Evolutionary conservation across 345 rosid genomes (phyloP), one percentile per base, ranked within the genome.

Genomic region (Sonneratia caseolaris): DNA sequence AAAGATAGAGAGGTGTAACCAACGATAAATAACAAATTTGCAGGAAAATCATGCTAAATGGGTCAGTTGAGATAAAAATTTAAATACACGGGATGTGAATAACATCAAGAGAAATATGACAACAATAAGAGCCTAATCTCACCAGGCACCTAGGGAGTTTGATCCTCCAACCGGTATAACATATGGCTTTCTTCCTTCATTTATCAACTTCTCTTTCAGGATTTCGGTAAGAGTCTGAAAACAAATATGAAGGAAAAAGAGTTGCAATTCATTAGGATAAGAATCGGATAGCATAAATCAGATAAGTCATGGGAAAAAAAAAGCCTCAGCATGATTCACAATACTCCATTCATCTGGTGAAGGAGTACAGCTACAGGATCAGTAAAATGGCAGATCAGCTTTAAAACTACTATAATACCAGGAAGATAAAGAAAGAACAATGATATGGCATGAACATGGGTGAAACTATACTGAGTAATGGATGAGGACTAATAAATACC

Each of bases 121-220:
- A 40, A 7, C 49, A 37, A 45, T 69, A 48, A 55, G 0, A 66
- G 32, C 51, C 72, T 36, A 74, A 68, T 79, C 89, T 89, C 84
- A 94, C 97, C 98, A 94, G 68, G 98, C 88, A 77, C 98, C 98
- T 66, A 94, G 36, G 37, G 96, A 86, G 83, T 91, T 90, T 37
- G 98, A 94, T 77, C 98, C 98, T 55, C 97, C 98, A 56, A 88
- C 97, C 6, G 98, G 98, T 74, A 91, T 87, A 66, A 91, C 92
- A 82, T 94, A 91, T 3, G 98, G 98, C 67, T 81, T 94, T 76
- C 83, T 84, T 24, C 97, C 97, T 88, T 90, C 87, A 14, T 83
- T 86, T n/a, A 82, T 75, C 78, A 94, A 81, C 81, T 80, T 85
- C 77, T 91, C 96, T 84, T 90, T 90, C 77, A 94, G 74, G 32